Conservation (phyloP, 2,329 filamentous ascomycete genomes). For the Trichoderma sp. region DNA sequence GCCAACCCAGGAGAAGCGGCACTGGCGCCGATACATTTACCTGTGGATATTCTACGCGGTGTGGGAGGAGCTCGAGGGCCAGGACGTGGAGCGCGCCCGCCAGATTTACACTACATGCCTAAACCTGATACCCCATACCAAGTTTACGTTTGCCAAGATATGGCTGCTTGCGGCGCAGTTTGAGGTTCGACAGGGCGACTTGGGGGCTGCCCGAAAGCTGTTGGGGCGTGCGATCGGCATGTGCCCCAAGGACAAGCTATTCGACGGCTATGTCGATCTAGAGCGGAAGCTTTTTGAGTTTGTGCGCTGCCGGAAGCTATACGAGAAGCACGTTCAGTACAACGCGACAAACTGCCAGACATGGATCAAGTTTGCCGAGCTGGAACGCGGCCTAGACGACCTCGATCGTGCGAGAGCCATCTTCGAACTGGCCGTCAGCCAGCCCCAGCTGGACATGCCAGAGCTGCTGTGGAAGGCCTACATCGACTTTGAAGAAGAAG, state of each 20-base stretch:
- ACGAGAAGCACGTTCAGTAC: slow-evolving; percentile 91
- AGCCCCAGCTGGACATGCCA: slow-evolving; percentile 89
- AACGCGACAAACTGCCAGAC: slow-evolving; percentile 87
- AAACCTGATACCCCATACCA: slow-evolving; percentile 86
- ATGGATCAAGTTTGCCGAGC: slow-evolving; percentile 94
- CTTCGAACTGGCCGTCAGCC: slow-evolving; percentile 83
- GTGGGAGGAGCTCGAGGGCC: slow-evolving; percentile 86
- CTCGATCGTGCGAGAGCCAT: slow-evolving; percentile 83
- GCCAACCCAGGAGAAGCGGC: slow-evolving; percentile 91
- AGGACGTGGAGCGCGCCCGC: slow-evolving; percentile 72
- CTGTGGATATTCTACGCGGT: slow-evolving; percentile 97
- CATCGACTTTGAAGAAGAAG: slow-evolving; percentile 97
- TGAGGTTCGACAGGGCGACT: slow-evolving; percentile 81
- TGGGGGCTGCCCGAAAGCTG: slow-evolving; percentile 79
- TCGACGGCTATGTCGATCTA: slow-evolving; percentile 88
- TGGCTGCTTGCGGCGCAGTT: slow-evolving; percentile 95
- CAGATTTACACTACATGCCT: slow-evolving; percentile 91
- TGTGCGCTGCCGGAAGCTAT: slow-evolving; percentile 81
- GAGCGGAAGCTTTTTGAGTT: slow-evolving; percentile 96
- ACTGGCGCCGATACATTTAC: slow-evolving; percentile 97
- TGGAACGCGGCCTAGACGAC: slow-evolving; percentile 89
- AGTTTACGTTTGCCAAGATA: slow-evolving; percentile 95
- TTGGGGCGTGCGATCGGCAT: slow-evolving; percentile 87
- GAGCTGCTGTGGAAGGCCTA: slow-evolving; percentile 97
- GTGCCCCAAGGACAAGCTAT: slow-evolving; percentile 94